A percentile compares a stretch with the other conserved stretches of the same genome.
These are phyloP conservation scores for Russula sp. DNA, from an alignment of 768 basidiomycete genomes.

Conservation along the genomic window DNA sequence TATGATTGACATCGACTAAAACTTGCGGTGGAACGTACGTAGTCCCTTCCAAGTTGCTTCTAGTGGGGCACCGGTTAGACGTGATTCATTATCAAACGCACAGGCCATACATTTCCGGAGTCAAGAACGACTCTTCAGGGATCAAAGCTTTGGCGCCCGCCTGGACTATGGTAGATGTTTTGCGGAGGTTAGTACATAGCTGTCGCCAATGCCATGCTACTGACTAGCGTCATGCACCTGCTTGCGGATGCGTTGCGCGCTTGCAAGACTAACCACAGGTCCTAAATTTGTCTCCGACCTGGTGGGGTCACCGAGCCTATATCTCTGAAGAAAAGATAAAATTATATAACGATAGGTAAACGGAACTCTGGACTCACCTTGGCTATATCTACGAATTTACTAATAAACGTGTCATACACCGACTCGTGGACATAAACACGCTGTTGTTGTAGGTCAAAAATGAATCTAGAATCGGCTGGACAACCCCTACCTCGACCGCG, in stretches of 20 bases:
- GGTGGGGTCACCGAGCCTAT: conserved; percentile 85
- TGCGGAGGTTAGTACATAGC: not conserved
- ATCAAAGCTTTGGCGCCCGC: conserved; percentile 78
- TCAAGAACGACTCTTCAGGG: conserved; percentile 57
- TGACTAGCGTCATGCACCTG: conserved; percentile 81
- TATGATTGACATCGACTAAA: conserved; percentile 80
- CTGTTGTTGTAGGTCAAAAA: conserved; percentile 33
- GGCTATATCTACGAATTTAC: conserved; percentile 62
- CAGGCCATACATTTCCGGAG: conserved; percentile 57
- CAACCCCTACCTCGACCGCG: conserved; percentile 62
- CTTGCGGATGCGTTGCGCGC: conserved; percentile 77
- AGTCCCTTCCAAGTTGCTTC: conserved; percentile 41
- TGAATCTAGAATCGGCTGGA: not conserved
- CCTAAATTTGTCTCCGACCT: conserved; percentile 71
- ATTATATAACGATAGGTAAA: not conserved
- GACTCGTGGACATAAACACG: conserved; percentile 91
- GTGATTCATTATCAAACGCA: not conserved
- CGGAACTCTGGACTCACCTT: conserved; percentile 43
- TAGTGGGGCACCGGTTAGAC: not conserved
- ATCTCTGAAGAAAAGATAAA: conserved; percentile 41
- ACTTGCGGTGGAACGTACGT: conserved; percentile 91
- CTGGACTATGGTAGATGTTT: conserved; percentile 40
- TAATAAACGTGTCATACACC: conserved; percentile 74
- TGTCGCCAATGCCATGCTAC: conserved; percentile 22
- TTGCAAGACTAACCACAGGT: conserved; percentile 86